A percentile compares a stretch with the other conserved stretches of the same genome.
phyloP scores from a whole-genome alignment of 768 basidiomycete species.

The Nidula microcarpa region DNA sequence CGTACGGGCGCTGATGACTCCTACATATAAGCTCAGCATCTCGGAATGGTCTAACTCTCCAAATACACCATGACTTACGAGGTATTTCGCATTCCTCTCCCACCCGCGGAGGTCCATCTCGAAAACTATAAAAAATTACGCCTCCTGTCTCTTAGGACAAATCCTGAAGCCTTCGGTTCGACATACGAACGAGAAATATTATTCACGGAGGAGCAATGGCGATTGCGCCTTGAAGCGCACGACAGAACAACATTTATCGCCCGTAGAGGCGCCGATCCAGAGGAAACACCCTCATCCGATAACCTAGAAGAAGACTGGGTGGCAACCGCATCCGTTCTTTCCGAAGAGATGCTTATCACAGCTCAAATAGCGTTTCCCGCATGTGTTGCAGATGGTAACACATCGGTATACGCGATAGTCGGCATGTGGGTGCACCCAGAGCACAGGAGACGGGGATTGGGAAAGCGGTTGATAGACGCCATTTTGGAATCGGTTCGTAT shows the following conservation, averaged over 20 bases:
- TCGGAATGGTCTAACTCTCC: no score
- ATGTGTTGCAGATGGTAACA: slow-evolving; percentile 1
- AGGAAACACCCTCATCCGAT: no score
- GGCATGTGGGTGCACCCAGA: slow-evolving; percentile 20
- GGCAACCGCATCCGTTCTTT: neutral
- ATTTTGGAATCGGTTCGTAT: slow-evolving; percentile 1
- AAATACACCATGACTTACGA: neutral
- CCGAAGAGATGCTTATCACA: neutral
- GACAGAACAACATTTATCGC: neutral
- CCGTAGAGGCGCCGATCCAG: neutral
- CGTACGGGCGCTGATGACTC: no score
- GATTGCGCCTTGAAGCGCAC: neutral
- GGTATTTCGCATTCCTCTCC: neutral
- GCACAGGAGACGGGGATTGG: slow-evolving; percentile 15
- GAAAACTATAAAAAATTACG: neutral
- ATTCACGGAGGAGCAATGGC: neutral
- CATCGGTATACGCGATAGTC: slow-evolving; percentile 6
- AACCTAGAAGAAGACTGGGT: neutral
- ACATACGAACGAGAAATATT: neutral
- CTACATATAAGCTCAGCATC: no score
- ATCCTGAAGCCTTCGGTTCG: neutral
- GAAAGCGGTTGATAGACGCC: slow-evolving; percentile 6
- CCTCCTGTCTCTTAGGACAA: neutral
- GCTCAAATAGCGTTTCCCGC: neutral
- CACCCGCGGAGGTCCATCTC: neutral